phyloP scores from a whole-genome alignment of 306 rosid species.

The Medicago arabica region DNA sequence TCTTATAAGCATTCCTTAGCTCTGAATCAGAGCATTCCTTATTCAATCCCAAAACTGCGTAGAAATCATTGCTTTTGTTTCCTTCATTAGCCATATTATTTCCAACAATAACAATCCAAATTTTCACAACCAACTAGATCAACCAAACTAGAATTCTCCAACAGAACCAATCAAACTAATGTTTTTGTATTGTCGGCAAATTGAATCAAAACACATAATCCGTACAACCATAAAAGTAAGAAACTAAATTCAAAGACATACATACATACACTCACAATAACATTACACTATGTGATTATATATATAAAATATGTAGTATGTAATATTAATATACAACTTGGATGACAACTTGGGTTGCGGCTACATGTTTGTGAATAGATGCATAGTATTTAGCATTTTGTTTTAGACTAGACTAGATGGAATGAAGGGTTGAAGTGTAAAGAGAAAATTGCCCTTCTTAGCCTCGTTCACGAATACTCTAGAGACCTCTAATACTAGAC shows the following conservation, averaged over 20 bases:
- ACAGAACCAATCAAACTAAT: slow-evolving; percentile 42
- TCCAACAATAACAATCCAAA: slow-evolving; percentile 13
- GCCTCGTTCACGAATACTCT: slow-evolving; percentile 61
- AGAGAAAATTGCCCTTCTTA: no score
- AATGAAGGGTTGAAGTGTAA: slow-evolving; percentile 28
- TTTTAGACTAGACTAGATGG: slow-evolving; percentile 26
- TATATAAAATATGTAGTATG: not conserved
- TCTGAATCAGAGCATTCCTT: slow-evolving; percentile 82
- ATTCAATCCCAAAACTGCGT: slow-evolving; percentile 74
- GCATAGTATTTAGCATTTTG: no score
- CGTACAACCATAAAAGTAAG: slow-evolving; percentile 23
- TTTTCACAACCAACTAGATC: slow-evolving; percentile 17
- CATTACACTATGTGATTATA: slow-evolving; percentile 3
- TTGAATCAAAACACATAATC: slow-evolving; percentile 41
- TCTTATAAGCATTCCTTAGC: slow-evolving; percentile 83
- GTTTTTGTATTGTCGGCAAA: slow-evolving; percentile 60
- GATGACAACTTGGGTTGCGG: slow-evolving; percentile 36
- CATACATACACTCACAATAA: not conserved
- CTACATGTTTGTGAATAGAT: slow-evolving; percentile 41
- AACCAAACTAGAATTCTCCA: slow-evolving; percentile 20
- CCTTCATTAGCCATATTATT: slow-evolving; percentile 64
- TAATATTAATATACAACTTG: slow-evolving; percentile 18
- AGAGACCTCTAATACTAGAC: slow-evolving; percentile 48
- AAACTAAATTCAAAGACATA: not conserved
- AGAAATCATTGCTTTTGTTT: slow-evolving; percentile 65